Conservation (phyloP, 1,284 basidiomycete genomes). For the Ceratobasidium sp. region DNA sequence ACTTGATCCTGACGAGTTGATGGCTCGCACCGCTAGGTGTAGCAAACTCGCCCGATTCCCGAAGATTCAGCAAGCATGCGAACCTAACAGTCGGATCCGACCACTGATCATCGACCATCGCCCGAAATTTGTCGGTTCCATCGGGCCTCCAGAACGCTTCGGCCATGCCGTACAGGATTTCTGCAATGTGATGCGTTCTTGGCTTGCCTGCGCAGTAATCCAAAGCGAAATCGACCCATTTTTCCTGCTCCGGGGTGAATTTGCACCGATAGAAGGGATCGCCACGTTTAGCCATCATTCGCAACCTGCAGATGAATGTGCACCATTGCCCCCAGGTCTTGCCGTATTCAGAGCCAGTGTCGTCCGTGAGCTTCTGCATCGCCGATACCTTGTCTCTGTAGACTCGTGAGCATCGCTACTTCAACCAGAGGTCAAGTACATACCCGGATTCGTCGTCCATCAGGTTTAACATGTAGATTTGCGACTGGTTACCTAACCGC, state of each 20-base stretch:
- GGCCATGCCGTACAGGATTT: background rate
- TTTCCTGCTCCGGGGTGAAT: too few species aligned
- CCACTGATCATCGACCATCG: background rate
- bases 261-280: too few species aligned
- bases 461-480: background rate
- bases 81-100: conserved; percentile 16
- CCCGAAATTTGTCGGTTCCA: background rate
- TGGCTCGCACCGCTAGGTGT: conserved; percentile 8
- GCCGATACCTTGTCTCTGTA: background rate
- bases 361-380: background rate
- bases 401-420: too few species aligned
- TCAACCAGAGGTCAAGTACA: too few species aligned
- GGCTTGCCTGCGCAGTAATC: too few species aligned
- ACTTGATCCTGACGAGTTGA: conserved; percentile 4
- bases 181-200: too few species aligned
- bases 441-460: background rate
- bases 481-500: background rate
- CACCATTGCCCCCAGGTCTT: too few species aligned
- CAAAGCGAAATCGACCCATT: too few species aligned
- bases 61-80: conserved; percentile 4
- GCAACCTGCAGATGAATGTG: too few species aligned
- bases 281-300: too few species aligned
- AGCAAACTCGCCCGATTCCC: background rate
- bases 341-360: too few species aligned
- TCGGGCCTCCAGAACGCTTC: conserved; percentile 3